Evolutionary conservation across 2,329 filamentous ascomycete genomes (phyloP).

Genomic region (Lasiodiplodia theobromae): DNA sequence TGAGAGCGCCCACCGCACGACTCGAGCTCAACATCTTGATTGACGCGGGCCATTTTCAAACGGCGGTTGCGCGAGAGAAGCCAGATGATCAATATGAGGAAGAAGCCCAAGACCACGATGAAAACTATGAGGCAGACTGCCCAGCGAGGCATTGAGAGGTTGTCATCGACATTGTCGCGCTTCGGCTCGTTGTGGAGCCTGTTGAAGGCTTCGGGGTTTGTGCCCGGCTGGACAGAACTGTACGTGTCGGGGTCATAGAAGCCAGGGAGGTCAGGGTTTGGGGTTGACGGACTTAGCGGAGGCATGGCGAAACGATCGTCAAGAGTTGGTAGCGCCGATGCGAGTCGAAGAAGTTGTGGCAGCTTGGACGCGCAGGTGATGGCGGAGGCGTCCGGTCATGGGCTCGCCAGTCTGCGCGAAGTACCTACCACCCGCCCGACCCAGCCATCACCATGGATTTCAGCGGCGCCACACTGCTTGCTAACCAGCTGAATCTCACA

Average conservation of each 20-base stretch:
- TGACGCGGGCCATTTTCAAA: background rate
- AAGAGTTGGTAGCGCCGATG: background rate
- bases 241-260: conserved; percentile 15
- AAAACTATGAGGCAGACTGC: background rate
- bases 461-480: too few relatives aligned
- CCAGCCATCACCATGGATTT: background rate
- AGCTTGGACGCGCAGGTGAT: background rate
- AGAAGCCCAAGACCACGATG: conserved; percentile 3
- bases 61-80: conserved; percentile 12
- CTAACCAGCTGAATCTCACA: background rate
- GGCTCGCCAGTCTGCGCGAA: background rate
- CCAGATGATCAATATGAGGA: conserved; percentile 5
- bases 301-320: background rate
- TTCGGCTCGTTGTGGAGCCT: background rate
- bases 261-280: background rate
- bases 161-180: background rate
- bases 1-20: background rate
- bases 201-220: conserved; percentile 2
- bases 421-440: background rate
- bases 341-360: background rate
- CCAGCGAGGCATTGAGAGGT: background rate
- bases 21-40: conserved; percentile 5
- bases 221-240: conserved; percentile 12
- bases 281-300: background rate
- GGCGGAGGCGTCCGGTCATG: background rate